Evolutionary conservation across 2,329 filamentous ascomycete genomes (phyloP).

Genomic region (Fusarium sp.): DNA sequence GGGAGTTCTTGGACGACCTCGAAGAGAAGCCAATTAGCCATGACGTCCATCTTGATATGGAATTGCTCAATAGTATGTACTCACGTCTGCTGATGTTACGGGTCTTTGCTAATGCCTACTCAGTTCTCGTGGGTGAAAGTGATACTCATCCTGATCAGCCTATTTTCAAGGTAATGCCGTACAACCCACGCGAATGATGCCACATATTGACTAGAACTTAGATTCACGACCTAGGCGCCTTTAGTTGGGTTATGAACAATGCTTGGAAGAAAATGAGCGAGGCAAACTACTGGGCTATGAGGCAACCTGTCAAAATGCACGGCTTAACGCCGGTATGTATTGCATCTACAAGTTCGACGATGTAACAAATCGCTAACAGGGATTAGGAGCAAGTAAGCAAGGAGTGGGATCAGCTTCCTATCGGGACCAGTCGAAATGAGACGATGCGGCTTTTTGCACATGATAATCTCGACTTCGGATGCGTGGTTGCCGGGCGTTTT

Average conservation of each 20-base stretch:
- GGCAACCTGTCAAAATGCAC: slow-evolving; percentile 40
- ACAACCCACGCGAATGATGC: background rate
- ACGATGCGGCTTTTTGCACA: slow-evolving; percentile 24
- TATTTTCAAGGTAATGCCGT: slow-evolving; percentile 47
- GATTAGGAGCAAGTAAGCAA: slow-evolving; percentile 46
- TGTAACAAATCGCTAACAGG: slow-evolving; percentile 16
- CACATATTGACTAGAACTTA: slow-evolving; percentile 26
- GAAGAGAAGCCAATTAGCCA: slow-evolving; percentile 33
- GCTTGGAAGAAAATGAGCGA: slow-evolving; percentile 32
- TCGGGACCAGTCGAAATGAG: background rate
- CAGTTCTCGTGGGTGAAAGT: slow-evolving; percentile 45
- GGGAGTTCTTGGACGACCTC: slow-evolving; percentile 14
- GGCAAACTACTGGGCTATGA: slow-evolving; percentile 32
- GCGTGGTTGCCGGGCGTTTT: slow-evolving; percentile 47
- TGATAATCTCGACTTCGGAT: slow-evolving; percentile 24
- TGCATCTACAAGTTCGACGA: background rate
- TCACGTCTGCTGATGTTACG: background rate
- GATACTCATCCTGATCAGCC: slow-evolving; percentile 37
- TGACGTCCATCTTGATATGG: slow-evolving; percentile 52
- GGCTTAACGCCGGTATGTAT: slow-evolving; percentile 46
- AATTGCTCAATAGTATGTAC: slow-evolving; percentile 50
- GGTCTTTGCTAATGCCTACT: slow-evolving; percentile 11
- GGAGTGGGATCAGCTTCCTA: slow-evolving; percentile 47
- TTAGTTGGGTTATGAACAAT: slow-evolving; percentile 40
- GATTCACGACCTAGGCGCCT: slow-evolving; percentile 51